A percentile compares a stretch with the other conserved stretches of the same genome.
Conservation (phyloP, 805 yeast genomes). For the Saccharomyces jurei region DNA sequence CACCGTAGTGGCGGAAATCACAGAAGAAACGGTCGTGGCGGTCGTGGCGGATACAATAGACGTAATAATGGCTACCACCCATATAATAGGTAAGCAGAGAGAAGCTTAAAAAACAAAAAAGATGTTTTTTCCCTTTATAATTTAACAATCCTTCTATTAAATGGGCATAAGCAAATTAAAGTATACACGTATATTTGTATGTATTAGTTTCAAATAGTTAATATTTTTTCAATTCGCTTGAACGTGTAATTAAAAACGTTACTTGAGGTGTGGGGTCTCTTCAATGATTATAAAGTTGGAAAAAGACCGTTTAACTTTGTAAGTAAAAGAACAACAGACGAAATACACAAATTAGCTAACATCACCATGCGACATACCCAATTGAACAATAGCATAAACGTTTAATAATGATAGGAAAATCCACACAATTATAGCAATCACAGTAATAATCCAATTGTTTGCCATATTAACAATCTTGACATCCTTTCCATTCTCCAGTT, state of each 20-base stretch:
- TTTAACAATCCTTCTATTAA: not conserved
- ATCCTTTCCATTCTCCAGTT: slow-evolving; percentile 9
- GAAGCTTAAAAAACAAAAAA: not conserved
- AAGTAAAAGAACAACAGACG: too few relatives aligned
- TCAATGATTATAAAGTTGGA: not conserved
- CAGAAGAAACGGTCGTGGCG: slow-evolving; percentile 2
- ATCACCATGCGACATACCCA: slow-evolving; percentile 26
- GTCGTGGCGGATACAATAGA: slow-evolving; percentile 9
- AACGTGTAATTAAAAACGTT: not conserved
- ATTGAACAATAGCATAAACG: slow-evolving; percentile 47
- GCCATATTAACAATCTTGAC: slow-evolving; percentile 42
- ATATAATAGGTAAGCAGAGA: slow-evolving; percentile 21
- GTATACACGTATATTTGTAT: not conserved
- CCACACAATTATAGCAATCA: slow-evolving; percentile 55
- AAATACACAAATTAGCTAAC: slow-evolving; percentile 4
- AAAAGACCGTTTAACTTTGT: not conserved
- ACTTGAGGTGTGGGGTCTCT: not conserved
- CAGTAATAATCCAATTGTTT: slow-evolving; percentile 52
- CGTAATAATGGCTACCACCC: slow-evolving; percentile 29
- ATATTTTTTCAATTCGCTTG: not conserved
- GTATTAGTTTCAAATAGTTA: not conserved
- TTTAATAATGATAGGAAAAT: slow-evolving; percentile 62
- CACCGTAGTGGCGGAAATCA: slow-evolving; percentile 6
- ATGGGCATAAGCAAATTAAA: not conserved
- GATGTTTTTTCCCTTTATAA: not conserved